These are phyloP conservation scores for Xylaria sp. DNA, from an alignment of 2,329 filamentous ascomycete species.

Conservation along the genomic window DNA sequence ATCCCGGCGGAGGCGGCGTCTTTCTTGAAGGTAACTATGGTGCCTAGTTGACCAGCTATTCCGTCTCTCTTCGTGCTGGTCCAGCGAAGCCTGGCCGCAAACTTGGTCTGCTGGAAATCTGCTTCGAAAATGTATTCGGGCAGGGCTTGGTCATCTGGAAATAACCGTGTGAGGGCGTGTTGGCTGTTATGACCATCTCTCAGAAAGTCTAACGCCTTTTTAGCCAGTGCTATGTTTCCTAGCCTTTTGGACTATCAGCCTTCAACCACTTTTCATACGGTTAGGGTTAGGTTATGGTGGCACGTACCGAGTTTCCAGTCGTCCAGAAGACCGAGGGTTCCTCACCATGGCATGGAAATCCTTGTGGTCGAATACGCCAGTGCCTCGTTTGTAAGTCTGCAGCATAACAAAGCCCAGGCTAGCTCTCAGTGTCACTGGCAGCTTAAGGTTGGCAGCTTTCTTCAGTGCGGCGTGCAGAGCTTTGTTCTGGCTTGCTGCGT, in stretches of 20 bases:
- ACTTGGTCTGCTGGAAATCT: constrained; percentile 19
- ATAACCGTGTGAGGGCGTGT: constrained; percentile 23
- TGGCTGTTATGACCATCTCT: constrained; percentile 6
- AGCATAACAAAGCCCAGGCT: constrained; percentile 28
- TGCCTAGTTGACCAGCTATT: constrained; percentile 7
- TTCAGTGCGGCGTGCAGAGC: constrained; percentile 21
- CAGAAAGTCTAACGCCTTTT: constrained; percentile 20
- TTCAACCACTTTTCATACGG: not conserved
- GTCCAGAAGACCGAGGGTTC: constrained; percentile 25
- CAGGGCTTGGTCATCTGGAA: constrained; percentile 17
- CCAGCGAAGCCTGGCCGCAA: constrained; percentile 20
- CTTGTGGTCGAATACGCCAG: constrained; percentile 13
- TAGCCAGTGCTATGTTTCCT: constrained; percentile 13
- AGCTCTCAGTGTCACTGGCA: constrained; percentile 18
- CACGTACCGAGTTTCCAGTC: constrained; percentile 25
- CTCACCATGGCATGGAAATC: constrained; percentile 29
- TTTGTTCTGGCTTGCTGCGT: constrained; percentile 14
- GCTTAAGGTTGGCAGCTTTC: constrained; percentile 21
- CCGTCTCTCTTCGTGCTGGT: constrained; percentile 2
- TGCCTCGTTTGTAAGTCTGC: constrained; percentile 15
- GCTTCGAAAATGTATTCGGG: constrained; percentile 31
- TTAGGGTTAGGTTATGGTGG: not conserved
- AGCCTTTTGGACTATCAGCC: constrained; percentile 24
- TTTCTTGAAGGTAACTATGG: constrained; percentile 13
- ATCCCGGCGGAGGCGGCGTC: constrained; percentile 20